These are phyloP conservation scores for Fistulifera pelliculosa DNA, from an alignment of 108 stramenopile genomes.

Conservation along the genomic window DNA sequence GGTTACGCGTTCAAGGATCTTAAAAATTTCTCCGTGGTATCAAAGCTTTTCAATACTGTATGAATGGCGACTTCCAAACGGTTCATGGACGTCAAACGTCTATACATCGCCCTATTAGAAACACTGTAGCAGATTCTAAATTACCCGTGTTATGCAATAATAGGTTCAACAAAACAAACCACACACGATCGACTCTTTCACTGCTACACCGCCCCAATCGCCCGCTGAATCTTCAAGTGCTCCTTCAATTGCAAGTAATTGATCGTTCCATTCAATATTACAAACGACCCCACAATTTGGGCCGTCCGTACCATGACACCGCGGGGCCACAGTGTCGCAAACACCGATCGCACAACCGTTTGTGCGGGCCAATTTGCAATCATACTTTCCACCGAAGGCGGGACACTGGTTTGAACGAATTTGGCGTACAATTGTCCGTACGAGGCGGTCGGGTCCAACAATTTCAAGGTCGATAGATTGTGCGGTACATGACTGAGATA, in stretches of 20 bases:
- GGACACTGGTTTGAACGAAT: slow-evolving; percentile 31
- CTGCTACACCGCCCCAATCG: slow-evolving; percentile 4
- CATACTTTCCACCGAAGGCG: slow-evolving; percentile 18
- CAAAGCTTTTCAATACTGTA: too few species aligned
- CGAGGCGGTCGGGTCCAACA: slow-evolving; percentile 35
- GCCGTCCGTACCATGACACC: slow-evolving; percentile 61
- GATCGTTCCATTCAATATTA: slow-evolving; percentile 72
- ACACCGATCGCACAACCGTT: slow-evolving; percentile 11
- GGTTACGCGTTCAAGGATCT: too few species aligned
- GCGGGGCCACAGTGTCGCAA: slow-evolving; percentile 36
- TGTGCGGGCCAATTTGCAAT: slow-evolving; percentile 18
- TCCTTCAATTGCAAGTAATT: slow-evolving; percentile 30
- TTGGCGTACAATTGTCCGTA: slow-evolving; percentile 31
- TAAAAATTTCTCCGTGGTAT: too few species aligned
- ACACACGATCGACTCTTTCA: too few species aligned
- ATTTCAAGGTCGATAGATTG: slow-evolving; percentile 59
- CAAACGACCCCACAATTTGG: slow-evolving; percentile 69
- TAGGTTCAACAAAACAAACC: too few species aligned
- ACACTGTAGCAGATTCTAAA: too few species aligned
- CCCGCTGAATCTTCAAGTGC: slow-evolving; percentile 18
- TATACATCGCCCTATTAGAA: too few species aligned
- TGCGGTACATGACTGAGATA: slow-evolving; percentile 71
- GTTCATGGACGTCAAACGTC: too few species aligned
- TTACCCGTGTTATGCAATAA: too few species aligned
- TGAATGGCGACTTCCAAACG: too few species aligned